Conservation (phyloP, 768 basidiomycete species). For the Boletellus emodensis region DNA sequence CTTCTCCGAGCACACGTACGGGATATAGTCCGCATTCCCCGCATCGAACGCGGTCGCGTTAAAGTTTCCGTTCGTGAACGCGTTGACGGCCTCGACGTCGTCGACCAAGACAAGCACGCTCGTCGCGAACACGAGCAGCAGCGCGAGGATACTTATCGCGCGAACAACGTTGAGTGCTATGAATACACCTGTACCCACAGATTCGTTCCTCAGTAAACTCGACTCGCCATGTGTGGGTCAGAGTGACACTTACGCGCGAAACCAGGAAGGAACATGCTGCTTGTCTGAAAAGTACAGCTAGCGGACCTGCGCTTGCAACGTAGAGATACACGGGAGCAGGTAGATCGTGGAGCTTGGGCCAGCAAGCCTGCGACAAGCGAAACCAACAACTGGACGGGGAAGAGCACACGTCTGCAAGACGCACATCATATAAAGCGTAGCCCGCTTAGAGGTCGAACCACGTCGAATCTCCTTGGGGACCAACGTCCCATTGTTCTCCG, state of each 20-base stretch:
- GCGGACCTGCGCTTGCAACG: slow-evolving; percentile 22
- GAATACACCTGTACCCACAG: slow-evolving; percentile 43
- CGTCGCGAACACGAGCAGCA: slow-evolving; percentile 78
- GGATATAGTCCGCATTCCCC: slow-evolving; percentile 76
- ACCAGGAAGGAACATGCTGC: slow-evolving; percentile 24
- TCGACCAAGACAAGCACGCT: slow-evolving; percentile 70
- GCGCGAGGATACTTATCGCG: slow-evolving; percentile 67
- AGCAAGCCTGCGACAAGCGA: slow-evolving; percentile 17
- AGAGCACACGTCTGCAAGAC: too few species aligned
- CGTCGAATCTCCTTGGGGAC: slow-evolving; percentile 24
- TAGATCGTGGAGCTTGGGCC: slow-evolving; percentile 20
- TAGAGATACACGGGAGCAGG: slow-evolving; percentile 2
- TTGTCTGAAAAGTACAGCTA: background rate
- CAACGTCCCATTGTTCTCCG: slow-evolving; percentile 23
- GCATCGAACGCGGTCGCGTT: slow-evolving; percentile 34
- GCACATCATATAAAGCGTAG: slow-evolving; percentile 1
- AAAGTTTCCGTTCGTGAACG: slow-evolving; percentile 43
- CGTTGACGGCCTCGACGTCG: slow-evolving; percentile 73
- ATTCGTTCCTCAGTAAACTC: too few species aligned
- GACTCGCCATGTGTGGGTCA: too few species aligned
- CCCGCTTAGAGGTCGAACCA: background rate
- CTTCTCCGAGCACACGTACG: slow-evolving; percentile 35
- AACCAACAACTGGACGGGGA: too few species aligned
- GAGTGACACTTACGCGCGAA: slow-evolving; percentile 24
- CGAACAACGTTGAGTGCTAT: slow-evolving; percentile 77